Evolutionary conservation across 192 early-diverging fungal species (phyloP), one percentile per base, ranked within the genome.

Genomic region (Gaertneriomyces sp.): DNA sequence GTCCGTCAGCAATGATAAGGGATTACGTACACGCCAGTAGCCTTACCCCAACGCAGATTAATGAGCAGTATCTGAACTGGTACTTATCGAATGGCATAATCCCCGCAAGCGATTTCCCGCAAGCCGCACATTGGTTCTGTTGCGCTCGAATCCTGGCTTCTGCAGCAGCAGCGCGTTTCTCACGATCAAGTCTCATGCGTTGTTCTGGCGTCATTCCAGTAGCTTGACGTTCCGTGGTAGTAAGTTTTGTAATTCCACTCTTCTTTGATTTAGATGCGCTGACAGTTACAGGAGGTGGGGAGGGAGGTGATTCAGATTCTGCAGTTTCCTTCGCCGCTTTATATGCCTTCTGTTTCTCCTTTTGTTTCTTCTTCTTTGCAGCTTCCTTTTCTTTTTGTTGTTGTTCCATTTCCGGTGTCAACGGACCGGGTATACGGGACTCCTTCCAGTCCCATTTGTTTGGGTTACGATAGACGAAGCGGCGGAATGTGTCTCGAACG

Each of bases 71-170:
- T 33, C 73, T 56, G 55, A 72, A 89, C 68, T 86, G 79, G 64
- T 84, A 85, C 78, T 89, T 88, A 51, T 91, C 89, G 81, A 93
- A 93, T 1, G 91, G 82, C 0, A 76, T 71, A 19, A 81, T 8
- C 0, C 76, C 80, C 38, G 73, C 77, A 52, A 93, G 59, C 3
- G 73, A 67, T 54, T 81, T 84, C 6, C 81, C 85, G 71, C 91
- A 93, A 12, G 78, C 76, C 9, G 81, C 71, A 61, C 83, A 83
- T 60, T 85, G 79, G 42, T 76, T 79, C 57, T 82, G 58, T 72
- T 73, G 40, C 44, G 70, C 52, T 63, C 70, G 4, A 55, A 88
- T 78, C 38, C 90, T 73, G 9, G 85, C 84, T 65, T 93, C 91
- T 3, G 90, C 90, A 3, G 91, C 91, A 57, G 80, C 69, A 1